Evolutionary conservation across 306 rosid genomes (phyloP), one percentile per base, ranked within the genome.

Genomic region (Pueraria montana): DNA sequence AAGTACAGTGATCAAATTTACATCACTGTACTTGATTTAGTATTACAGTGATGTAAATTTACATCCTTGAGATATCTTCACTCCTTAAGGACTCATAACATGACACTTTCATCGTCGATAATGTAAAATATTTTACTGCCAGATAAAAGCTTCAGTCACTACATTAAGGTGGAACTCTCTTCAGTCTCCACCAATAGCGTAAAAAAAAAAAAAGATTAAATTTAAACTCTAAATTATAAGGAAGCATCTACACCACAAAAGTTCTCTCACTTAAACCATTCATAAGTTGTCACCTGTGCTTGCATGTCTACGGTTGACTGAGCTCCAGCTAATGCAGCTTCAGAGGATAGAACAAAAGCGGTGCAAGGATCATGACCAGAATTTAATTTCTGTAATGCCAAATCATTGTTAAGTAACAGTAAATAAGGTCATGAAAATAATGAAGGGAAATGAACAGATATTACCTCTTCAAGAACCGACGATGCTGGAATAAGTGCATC

Each of bases 401-500:
- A 77, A 72, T 58, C 76, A 61, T 4, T 48, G 68, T 77, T 77
- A 48, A 74, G 83, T 74, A 73, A 81, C 30, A 74, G 80, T 61
- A 76, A 46, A 55, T 14, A 84, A 72, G 14, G 36, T 71, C 83
- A 32, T 36, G 38, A 63, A n/a, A 77, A 45, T 77, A 53, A 85
- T 10, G 17, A 84, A 75, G 34, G 77, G 61, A 66, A 67, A 76
- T 34, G 27, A 46, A 84, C 46, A 69, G 43, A 20, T 43, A 74
- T 45, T 61, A 92, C 99, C 99, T 94, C 92, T 84, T 87, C 89
- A 75, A 96, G 98, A 75, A 87, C 86, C 9, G 85, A 63, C 13
- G 82, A 91, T 59, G 99, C 99, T 23, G 99, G 98, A 83, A 96
- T 91, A 48, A 96, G 93, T 72, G 99, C 94, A 77, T 96, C 99